Evolutionary conservation across 768 basidiomycete species (phyloP), one percentile per base, ranked within the genome.

Genomic region (Paxillus ammoniavirescens): DNA sequence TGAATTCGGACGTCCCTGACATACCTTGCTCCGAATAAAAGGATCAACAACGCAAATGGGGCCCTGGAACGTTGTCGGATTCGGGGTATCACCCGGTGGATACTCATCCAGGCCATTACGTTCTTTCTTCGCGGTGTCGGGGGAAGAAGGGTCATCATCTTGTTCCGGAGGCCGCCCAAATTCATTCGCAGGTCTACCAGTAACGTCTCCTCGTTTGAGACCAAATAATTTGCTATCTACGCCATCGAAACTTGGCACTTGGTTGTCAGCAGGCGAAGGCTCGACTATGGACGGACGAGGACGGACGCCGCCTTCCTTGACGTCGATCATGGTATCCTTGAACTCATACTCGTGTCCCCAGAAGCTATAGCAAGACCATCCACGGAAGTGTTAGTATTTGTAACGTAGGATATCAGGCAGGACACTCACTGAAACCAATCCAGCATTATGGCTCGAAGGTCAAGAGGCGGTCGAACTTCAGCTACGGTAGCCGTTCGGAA

Each of bases 381-480:
- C 28, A 36, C 14, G 28, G 13, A 26, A 40, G n/a, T 46, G 50
- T 53, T 9, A 28, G 44, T 35, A 18, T 48, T 10, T 33, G 28
- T n/a, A 51, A 42, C 13, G 33, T 52, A n/a, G 43, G 46, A 14
- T 26, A 26, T 26, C 26, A 26, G 26, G 6, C 53, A 42, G 10
- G 8, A 8, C 23, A 65, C 75, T 53, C 51, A 80, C 80, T 56
- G 46, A 57, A 79, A 78, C 77, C 81, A 81, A 13, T 69, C 65
- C 1, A 48, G 35, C 43, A 80, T 60, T 2, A 73, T 59, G 14
- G 61, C 59, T 35, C 55, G 47, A 4, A 67, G 36, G 13, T 62
- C 47, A 38, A 59, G 61, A 10, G 49, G 31, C 7, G 43, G 53
- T 47, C 54, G 46, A 36, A 46, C 5, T 47, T 18, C 28, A 40